Evolutionary conservation across 192 early-diverging fungal genomes (phyloP).

Genomic region (Backusella macrospora): DNA sequence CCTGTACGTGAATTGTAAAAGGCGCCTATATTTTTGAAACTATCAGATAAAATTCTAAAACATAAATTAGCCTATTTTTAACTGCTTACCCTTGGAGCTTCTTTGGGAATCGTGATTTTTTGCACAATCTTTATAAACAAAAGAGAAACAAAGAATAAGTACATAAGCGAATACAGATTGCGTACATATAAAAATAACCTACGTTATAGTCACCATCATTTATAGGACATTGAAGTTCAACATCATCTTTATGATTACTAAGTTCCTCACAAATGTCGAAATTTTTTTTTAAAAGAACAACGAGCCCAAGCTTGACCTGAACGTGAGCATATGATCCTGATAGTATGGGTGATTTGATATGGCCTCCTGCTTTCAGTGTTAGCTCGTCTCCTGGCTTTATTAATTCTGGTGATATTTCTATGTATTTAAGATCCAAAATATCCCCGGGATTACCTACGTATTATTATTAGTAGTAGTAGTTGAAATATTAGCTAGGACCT

Average conservation of each 20-base stretch:
- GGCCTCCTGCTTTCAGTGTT: neutral
- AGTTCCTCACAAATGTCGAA: neutral
- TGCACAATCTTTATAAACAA: slow-evolving; percentile 1
- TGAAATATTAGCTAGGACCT: neutral
- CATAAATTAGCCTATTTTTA: neutral
- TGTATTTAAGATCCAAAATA: neutral
- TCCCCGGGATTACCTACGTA: neutral
- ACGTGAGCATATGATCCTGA: neutral
- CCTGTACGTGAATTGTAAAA: neutral
- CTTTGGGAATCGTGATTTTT: slow-evolving; percentile 11
- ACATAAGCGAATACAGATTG: neutral
- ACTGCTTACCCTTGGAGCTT: slow-evolving; percentile 1
- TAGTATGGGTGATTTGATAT: neutral
- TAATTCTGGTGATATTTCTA: neutral
- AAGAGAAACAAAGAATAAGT: neutral
- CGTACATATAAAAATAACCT: neutral
- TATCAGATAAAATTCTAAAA: neutral
- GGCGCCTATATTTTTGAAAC: neutral
- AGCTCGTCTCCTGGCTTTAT: slow-evolving; percentile 1
- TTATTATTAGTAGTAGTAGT: neutral
- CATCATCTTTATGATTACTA: neutral
- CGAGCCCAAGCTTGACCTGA: slow-evolving; percentile 12
- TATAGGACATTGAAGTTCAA: slow-evolving; percentile 14
- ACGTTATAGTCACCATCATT: neutral
- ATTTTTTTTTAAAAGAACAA: neutral